Base-by-base conservation (phyloP, 2,329 filamentous ascomycete genomes). In the Bipolaris sorokiniana region DNA sequence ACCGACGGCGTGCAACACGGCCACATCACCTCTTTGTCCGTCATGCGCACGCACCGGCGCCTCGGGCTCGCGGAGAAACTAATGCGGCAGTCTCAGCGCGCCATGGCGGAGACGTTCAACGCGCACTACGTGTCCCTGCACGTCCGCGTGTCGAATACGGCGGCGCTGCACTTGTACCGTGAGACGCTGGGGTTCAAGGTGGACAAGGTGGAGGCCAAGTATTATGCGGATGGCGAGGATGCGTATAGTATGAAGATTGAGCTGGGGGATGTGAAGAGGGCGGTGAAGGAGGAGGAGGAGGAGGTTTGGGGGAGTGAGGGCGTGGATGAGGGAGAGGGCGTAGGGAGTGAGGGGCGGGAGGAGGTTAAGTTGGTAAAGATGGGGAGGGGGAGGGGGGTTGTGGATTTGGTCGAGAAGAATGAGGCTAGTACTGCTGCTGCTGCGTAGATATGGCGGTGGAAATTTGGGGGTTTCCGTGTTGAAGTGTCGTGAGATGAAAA, bases 171-270 rank as follows among this genome's bases (percentile, higher is more conserved):
- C 70, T 86, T 99, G 20, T 99, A 99, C 85, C 88, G 92, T 69
- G 90, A 96, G 20, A 70, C 67, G n/a, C 61, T 70, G 22, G 67
- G 67, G 15, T 70, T 70, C 59, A 61, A 55, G 31, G 66, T 70
- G 36, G 67, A 70, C 15, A 70, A 68, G 81, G 87, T 89, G 10
- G 92, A 96, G 79, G 76, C 85, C 47, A 95, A 93, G 80, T 97
- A 97, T 84, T 99, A 99, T 76, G 95, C 95, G 56, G 95, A 99
- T 77, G 94, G 94, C 58, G 95, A 99, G 81, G 92, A 99, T 80
- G 95, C 95, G 36, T 97, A 88, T 75, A 90, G 88, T 73, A 99
- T 99, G 95, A 88, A 88, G 62, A 90, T 97, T 76, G 90, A 98
- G 71, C 84, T 99, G 41, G 78, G 79, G 2, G 79, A 81, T 48